phyloP scores from a whole-genome alignment of 306 rosid genomes.

The Canavalia gladiata region DNA sequence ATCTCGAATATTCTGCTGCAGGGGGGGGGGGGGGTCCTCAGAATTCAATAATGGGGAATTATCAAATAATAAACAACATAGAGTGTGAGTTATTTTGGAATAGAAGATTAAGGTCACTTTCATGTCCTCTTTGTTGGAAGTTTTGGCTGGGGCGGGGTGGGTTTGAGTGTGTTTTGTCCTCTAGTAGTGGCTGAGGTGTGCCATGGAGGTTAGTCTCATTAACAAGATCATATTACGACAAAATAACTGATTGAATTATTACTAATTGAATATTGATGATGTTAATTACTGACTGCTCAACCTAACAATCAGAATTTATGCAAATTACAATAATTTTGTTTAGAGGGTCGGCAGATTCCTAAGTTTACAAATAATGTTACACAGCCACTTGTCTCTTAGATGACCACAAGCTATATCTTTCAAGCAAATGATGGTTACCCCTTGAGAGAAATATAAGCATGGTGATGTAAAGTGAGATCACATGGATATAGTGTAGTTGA shows the following conservation, averaged over 20 bases:
- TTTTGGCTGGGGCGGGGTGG: neutral
- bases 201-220: conserved; percentile 8
- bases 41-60: conserved; percentile 29
- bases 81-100: neutral
- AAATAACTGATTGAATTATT: neutral
- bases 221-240: neutral
- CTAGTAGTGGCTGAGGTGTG: neutral
- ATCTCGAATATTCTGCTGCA: conserved; percentile 32
- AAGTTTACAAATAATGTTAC: neutral
- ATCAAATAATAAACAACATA: neutral
- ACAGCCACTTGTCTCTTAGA: neutral
- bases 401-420: neutral
- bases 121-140: neutral
- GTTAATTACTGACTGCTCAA: neutral
- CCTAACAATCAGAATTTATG: neutral
- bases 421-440: neutral
- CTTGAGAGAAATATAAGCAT: neutral
- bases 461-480: neutral
- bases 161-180: neutral
- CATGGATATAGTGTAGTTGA: neutral
- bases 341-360: neutral
- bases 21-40: neutral
- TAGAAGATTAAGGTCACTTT: conserved; percentile 18
- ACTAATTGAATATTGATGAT: conserved; percentile 1
- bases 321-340: neutral